phyloP scores from a whole-genome alignment of 129 eudicot species.

The Flaveria brownii region DNA sequence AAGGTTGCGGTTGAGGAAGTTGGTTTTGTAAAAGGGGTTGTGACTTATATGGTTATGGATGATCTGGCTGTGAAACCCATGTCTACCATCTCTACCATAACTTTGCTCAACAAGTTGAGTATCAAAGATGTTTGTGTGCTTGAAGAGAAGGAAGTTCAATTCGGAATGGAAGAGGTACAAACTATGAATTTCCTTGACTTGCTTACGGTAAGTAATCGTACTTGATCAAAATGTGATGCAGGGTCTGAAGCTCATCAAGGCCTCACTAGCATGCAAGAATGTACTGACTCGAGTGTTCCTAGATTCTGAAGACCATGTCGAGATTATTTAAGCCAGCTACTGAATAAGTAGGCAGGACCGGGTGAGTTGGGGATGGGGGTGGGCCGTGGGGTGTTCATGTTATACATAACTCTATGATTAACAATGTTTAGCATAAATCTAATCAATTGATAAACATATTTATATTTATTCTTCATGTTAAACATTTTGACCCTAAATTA shows the following conservation, averaged over 20 bases:
- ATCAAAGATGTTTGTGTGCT: constrained; percentile 40
- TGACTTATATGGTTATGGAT: constrained; percentile 50
- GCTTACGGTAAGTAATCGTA: neutral
- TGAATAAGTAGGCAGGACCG: neutral
- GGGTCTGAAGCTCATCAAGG: constrained; percentile 45
- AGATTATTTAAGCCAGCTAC: neutral
- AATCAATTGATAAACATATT: neutral
- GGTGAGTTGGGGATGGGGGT: no score
- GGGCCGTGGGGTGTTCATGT: neutral
- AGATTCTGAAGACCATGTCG: constrained; percentile 26
- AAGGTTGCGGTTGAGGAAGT: constrained; percentile 21
- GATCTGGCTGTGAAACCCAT: constrained; percentile 40
- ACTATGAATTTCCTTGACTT: neutral
- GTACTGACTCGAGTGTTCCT: constrained; percentile 40
- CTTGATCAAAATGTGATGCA: constrained; percentile 21
- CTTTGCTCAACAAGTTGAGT: constrained; percentile 34
- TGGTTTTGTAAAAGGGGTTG: constrained; percentile 45
- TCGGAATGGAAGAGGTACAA: constrained; percentile 38
- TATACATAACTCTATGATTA: neutral
- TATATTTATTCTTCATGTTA: neutral
- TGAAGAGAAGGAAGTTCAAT: constrained; percentile 36
- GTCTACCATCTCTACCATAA: constrained; percentile 37
- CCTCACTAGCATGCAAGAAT: constrained; percentile 40
- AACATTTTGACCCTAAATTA: neutral
- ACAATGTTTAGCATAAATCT: neutral